phyloP scores from a whole-genome alignment of 257 asterid species.

The Solanum clarkiae region DNA sequence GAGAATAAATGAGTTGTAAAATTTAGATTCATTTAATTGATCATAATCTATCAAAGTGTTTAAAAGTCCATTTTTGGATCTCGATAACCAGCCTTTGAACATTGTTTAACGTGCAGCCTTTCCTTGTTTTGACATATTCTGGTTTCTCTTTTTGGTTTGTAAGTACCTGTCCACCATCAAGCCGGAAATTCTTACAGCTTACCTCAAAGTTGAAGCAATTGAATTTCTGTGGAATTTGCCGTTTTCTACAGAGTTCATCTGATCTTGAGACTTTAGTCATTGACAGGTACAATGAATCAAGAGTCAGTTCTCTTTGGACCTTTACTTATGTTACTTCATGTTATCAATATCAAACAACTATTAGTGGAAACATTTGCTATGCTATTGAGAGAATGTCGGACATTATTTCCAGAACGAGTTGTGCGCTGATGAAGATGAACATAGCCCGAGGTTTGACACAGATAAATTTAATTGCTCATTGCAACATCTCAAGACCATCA shows the following conservation, averaged over 20 bases:
- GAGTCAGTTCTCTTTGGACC: neutral
- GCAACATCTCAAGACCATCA: neutral
- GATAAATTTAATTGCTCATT: neutral
- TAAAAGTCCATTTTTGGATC: neutral
- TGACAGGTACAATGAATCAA: neutral
- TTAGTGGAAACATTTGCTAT: neutral
- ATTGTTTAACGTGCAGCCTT: neutral
- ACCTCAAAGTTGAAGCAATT: fast-evolving
- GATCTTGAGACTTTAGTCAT: neutral
- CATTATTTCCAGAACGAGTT: neutral
- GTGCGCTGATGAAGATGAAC: neutral
- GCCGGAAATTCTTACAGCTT: neutral
- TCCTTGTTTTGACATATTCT: neutral
- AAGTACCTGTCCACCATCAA: neutral
- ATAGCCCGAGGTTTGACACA: neutral
- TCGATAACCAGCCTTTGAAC: neutral
- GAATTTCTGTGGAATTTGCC: neutral
- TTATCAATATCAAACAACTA: no score
- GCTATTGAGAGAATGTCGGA: neutral
- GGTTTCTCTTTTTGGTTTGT: neutral
- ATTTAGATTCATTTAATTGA: neutral
- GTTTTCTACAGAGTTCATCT: neutral
- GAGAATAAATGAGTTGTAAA: neutral
- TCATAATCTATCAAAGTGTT: neutral
- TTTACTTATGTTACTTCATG: neutral